A percentile compares a stretch with the other conserved stretches of the same genome.
phyloP scores from a whole-genome alignment of 345 rosid species.

The Eucalyptus cladocalyx region DNA sequence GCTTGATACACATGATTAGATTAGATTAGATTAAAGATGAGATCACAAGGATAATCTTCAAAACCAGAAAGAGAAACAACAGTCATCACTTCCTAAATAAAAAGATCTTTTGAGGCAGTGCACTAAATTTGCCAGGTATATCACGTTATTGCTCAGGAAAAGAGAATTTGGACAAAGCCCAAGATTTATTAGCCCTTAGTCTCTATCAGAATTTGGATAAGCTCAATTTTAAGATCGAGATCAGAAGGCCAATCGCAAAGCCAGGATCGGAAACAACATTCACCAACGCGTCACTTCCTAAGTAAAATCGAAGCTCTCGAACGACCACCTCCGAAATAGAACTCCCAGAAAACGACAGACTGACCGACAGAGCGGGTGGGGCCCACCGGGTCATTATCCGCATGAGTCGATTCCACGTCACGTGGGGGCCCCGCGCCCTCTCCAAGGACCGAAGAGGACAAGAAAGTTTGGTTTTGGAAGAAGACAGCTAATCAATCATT shows the following conservation, averaged over 20 bases:
- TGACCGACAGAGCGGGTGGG: neutral
- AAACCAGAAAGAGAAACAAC: neutral
- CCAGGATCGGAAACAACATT: neutral
- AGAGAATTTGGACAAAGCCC: neutral
- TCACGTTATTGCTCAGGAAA: neutral
- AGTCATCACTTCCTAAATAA: neutral
- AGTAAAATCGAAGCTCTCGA: neutral
- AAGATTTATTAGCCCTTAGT: neutral
- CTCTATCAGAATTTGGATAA: neutral
- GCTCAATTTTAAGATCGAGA: neutral
- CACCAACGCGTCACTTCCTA: neutral
- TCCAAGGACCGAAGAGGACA: neutral
- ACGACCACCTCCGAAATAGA: neutral
- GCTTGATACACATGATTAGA: neutral
- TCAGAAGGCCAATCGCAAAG: neutral
- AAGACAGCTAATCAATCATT: neutral
- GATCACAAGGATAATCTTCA: neutral
- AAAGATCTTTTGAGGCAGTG: neutral
- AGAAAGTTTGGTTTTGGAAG: neutral
- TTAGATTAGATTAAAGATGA: neutral
- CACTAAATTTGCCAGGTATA: fast-evolving
- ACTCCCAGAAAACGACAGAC: neutral
- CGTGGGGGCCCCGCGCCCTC: neutral
- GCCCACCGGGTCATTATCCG: neutral
- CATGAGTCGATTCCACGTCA: neutral